Conservation (phyloP, 2,329 filamentous ascomycete genomes). For the Cyphellophora europaea region DNA sequence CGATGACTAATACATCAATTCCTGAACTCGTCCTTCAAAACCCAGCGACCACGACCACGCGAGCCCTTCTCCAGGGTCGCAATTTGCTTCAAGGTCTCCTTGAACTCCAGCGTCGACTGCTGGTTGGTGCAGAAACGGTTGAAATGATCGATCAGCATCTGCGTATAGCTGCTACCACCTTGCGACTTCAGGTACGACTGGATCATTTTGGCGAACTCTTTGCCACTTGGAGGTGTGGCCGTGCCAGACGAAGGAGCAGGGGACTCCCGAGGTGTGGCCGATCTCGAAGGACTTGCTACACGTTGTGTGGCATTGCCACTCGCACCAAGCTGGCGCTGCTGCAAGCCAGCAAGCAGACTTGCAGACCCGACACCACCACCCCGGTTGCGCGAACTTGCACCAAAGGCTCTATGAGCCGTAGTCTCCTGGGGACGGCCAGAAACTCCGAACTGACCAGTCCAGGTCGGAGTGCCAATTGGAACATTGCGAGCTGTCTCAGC, state of each 20-base stretch:
- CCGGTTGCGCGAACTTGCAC: conserved; percentile 15
- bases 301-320: conserved; percentile 11
- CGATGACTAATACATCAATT: conserved; percentile 25
- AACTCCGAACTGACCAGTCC: conserved; percentile 79
- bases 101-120: conserved; percentile 68
- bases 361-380: conserved; percentile 25
- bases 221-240: conserved; percentile 33
- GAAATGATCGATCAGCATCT: conserved; percentile 85
- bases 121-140: conserved; percentile 65
- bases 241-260: conserved; percentile 12
- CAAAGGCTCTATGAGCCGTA: conserved; percentile 36
- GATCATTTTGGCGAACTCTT: conserved; percentile 63
- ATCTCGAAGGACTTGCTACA: conserved; percentile 17
- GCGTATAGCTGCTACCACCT: conserved; percentile 68
- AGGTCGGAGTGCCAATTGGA: conserved; percentile 79
- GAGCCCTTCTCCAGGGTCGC: conserved; percentile 57
- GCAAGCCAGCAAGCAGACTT: conserved; percentile 47
- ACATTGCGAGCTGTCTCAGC: conserved; percentile 62
- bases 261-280: conserved; percentile 11
- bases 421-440: conserved; percentile 59
- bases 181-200: conserved; percentile 69
- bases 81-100: conserved; percentile 66
- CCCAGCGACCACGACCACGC: conserved; percentile 46
- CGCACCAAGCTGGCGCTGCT: conserved; percentile 43
- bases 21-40: conserved; percentile 48